Conservation (phyloP, 768 basidiomycete species). For the Serendipita indica region DNA sequence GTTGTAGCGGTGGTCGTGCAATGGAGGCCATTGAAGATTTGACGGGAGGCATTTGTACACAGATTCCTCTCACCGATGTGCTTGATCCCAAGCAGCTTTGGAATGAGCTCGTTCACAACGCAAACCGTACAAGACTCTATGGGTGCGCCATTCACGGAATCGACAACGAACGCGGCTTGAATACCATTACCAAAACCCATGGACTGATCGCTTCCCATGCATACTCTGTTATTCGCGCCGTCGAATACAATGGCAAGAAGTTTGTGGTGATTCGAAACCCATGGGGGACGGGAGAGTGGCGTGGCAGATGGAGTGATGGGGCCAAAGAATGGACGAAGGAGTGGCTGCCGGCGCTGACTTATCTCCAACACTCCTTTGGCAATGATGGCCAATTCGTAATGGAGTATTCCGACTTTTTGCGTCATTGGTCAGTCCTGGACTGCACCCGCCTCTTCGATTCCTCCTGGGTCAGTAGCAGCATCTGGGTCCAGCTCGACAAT, state of each 20-base stretch:
- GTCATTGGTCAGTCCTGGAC: conserved; percentile 30
- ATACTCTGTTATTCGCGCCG: conserved; percentile 34
- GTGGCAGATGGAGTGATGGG: conserved; percentile 38
- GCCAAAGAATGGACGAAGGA: conserved; percentile 42
- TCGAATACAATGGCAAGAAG: conserved; percentile 31
- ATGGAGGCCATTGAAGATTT: conserved; percentile 42
- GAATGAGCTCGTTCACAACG: not conserved
- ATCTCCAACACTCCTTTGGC: conserved; percentile 34
- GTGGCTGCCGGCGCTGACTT: conserved; percentile 30
- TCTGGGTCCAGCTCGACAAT: conserved; percentile 33
- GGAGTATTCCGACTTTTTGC: conserved; percentile 25
- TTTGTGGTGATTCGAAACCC: conserved; percentile 39
- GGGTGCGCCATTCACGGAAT: not conserved
- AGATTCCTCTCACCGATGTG: not conserved
- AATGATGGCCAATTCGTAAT: conserved; percentile 41
- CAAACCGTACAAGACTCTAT: not conserved
- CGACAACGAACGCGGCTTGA: conserved; percentile 4
- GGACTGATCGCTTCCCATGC: conserved; percentile 23
- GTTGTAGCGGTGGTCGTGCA: conserved; percentile 31
- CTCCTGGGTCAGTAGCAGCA: conserved; percentile 33
- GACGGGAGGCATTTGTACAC: conserved; percentile 25
- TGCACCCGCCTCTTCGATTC: conserved; percentile 34
- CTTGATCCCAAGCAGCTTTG: not conserved
- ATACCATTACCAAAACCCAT: not conserved
- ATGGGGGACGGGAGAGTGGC: conserved; percentile 39